phyloP scores from a whole-genome alignment of 2,329 filamentous ascomycete species.

The Colletotrichum coccodes region DNA sequence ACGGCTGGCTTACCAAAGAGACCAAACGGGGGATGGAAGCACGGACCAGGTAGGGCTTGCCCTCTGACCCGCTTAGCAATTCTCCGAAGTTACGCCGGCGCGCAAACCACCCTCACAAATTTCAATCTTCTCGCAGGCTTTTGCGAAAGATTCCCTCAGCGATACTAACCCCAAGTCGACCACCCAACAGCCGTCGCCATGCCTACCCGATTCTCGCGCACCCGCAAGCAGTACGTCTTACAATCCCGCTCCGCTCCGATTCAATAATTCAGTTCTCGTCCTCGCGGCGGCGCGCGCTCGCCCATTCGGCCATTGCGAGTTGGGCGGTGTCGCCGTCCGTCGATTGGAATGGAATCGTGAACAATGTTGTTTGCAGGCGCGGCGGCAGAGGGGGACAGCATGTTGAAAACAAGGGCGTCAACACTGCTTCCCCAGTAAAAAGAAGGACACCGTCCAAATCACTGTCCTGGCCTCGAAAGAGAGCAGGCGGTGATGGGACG shows the following conservation, averaged over 20 bases:
- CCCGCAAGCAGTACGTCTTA: slow-evolving; percentile 78
- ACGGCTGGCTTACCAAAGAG: too few species aligned
- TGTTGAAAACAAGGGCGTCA: slow-evolving; percentile 21
- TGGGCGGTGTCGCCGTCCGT: slow-evolving; percentile 32
- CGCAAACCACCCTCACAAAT: slow-evolving; percentile 51
- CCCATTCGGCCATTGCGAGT: slow-evolving; percentile 3
- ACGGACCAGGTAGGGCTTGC: slow-evolving; percentile 51
- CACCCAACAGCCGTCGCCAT: slow-evolving; percentile 32
- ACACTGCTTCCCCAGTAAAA: slow-evolving; percentile 9
- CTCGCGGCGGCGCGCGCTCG: slow-evolving; percentile 1
- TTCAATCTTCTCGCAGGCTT: slow-evolving; percentile 37
- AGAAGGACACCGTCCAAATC: background rate
- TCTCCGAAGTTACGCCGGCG: slow-evolving; percentile 43
- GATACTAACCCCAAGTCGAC: slow-evolving; percentile 49
- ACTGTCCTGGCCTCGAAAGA: background rate
- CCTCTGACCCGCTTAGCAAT: slow-evolving; percentile 50
- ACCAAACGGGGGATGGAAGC: accelerated
- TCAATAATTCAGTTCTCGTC: slow-evolving; percentile 18
- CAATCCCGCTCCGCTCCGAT: slow-evolving; percentile 19
- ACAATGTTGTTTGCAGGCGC: slow-evolving; percentile 12
- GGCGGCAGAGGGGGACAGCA: background rate
- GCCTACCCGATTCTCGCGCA: slow-evolving; percentile 80
- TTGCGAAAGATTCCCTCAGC: slow-evolving; percentile 43
- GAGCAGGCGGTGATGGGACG: background rate
- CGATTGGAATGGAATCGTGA: background rate